Percentiles rank a stretch among this genome's conserved stretches.
These are phyloP conservation scores for Apiospora aurea DNA, from an alignment of 2,329 filamentous ascomycete genomes.

Conservation along the genomic window DNA sequence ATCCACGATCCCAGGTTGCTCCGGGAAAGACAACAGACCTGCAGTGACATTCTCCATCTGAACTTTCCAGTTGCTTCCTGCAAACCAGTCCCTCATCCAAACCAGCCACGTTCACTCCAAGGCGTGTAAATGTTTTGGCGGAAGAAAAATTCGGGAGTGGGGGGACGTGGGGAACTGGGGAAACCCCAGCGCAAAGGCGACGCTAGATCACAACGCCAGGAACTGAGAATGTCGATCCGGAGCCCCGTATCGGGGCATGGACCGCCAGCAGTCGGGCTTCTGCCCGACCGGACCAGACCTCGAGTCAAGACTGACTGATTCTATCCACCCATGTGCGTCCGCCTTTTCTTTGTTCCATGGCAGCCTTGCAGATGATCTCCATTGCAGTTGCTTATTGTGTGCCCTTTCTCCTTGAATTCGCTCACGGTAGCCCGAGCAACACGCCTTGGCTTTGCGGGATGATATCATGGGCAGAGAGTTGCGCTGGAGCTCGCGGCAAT, in stretches of 20 bases:
- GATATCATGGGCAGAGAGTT: neutral
- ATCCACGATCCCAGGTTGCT: no score
- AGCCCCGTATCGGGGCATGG: constrained; percentile 13
- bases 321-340: neutral
- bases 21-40: no score
- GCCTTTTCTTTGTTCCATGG: neutral
- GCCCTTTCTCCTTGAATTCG: neutral
- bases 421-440: neutral
- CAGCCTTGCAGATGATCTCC: constrained; percentile 5
- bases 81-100: neutral
- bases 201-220: neutral
- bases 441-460: neutral
- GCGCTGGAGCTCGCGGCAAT: neutral
- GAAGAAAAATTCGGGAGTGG: neutral
- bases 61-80: neutral
- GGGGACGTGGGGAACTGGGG: neutral
- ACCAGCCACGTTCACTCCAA: neutral
- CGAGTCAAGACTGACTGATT: neutral
- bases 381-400: neutral
- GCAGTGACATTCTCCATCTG: neutral
- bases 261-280: neutral
- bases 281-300: neutral
- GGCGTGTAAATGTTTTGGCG: neutral
- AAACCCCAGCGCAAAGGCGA: neutral
- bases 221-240: neutral